Evolutionary conservation across 2,329 filamentous ascomycete genomes (phyloP).

Genomic region (Camillea tinctor): DNA sequence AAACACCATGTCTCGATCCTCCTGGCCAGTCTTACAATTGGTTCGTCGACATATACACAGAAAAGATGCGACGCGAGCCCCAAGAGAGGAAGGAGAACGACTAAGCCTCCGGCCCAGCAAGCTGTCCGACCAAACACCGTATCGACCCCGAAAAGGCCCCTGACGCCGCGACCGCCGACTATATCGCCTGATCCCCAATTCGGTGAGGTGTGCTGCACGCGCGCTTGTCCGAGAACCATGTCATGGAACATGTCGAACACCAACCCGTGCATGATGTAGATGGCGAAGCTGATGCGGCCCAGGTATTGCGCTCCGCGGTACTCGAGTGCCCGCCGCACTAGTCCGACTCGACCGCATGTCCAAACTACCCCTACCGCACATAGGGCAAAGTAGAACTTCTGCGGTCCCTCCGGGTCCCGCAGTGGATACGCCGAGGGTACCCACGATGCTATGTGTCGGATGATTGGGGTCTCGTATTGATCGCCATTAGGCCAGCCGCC

Average conservation of each 20-base stretch:
- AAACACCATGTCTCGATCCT: not conserved
- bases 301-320: slow-evolving; percentile 51
- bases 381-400: slow-evolving; percentile 40
- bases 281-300: slow-evolving; percentile 52
- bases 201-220: not conserved
- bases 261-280: slow-evolving; percentile 56
- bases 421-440: slow-evolving; percentile 35
- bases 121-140: not conserved
- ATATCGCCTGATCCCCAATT: not conserved
- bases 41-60: slow-evolving; percentile 2
- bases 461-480: slow-evolving; percentile 34
- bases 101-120: slow-evolving; percentile 1
- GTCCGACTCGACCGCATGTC: slow-evolving; percentile 37
- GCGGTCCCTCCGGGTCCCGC: slow-evolving; percentile 30
- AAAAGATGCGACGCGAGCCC: not conserved
- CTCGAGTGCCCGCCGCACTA: slow-evolving; percentile 42
- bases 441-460: slow-evolving; percentile 14
- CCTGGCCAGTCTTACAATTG: not conserved
- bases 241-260: slow-evolving; percentile 40
- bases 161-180: not conserved
- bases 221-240: slow-evolving; percentile 27
- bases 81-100: not conserved
- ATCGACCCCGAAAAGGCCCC: slow-evolving; percentile 1
- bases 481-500: slow-evolving; percentile 41
- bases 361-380: slow-evolving; percentile 36